phyloP scores from a whole-genome alignment of 208 protist genomes.

The Leishmania amazonensis region DNA sequence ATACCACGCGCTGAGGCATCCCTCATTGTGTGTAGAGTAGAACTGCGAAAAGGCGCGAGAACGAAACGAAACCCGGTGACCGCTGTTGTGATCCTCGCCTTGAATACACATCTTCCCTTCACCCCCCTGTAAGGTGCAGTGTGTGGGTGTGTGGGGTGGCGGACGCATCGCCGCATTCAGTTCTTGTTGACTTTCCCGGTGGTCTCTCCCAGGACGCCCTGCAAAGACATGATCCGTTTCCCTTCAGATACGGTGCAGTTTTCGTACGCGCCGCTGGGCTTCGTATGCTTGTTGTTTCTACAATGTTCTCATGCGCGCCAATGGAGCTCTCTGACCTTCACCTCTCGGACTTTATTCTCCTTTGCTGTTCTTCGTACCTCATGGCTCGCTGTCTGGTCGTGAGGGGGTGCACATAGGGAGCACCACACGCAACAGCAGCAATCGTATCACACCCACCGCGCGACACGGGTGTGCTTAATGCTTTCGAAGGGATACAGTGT shows the following conservation, averaged over 20 bases:
- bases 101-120: background rate
- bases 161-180: background rate
- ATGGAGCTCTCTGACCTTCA: background rate
- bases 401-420: background rate
- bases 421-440: background rate
- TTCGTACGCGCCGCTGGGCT: background rate
- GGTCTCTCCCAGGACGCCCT: background rate
- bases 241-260: background rate
- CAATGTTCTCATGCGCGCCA: background rate
- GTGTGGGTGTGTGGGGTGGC: too few relatives aligned
- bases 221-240: background rate
- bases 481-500: constrained; percentile 8
- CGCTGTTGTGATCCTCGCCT: background rate
- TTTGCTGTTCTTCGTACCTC: background rate
- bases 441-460: background rate
- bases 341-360: background rate
- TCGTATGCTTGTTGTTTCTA: background rate
- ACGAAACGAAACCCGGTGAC: background rate
- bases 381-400: background rate
- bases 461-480: background rate
- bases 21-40: background rate
- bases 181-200: background rate
- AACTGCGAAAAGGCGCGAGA: background rate
- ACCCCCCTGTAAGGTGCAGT: background rate
- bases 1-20: background rate